Evolutionary conservation across 2,329 filamentous ascomycete genomes (phyloP).

Genomic region (Sporothrix dimorphospora): DNA sequence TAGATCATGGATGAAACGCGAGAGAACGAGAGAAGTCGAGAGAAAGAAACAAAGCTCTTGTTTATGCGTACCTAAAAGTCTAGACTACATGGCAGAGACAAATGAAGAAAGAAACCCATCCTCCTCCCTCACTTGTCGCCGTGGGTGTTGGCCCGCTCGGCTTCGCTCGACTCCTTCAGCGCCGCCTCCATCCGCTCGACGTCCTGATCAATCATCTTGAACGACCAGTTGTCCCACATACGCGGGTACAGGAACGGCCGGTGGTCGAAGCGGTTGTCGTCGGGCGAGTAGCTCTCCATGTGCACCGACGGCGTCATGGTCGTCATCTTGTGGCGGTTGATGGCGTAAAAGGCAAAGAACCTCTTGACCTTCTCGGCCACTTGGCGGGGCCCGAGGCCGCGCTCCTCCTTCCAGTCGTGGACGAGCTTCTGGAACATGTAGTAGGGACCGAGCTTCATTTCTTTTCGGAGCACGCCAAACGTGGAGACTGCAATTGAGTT

Average conservation of each 20-base stretch:
- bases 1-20: background rate
- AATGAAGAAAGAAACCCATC: no score
- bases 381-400: constrained; percentile 44
- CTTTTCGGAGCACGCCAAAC: constrained; percentile 48
- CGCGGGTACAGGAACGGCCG: constrained; percentile 46
- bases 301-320: constrained; percentile 63
- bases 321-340: constrained; percentile 70
- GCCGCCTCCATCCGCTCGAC: constrained; percentile 38
- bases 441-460: constrained; percentile 51
- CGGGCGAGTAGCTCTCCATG: constrained; percentile 44
- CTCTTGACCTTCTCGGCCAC: constrained; percentile 52
- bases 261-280: constrained; percentile 49
- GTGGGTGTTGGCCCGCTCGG: background rate
- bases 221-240: constrained; percentile 41
- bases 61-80: background rate
- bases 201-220: constrained; percentile 42
- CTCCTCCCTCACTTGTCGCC: background rate
- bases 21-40: background rate
- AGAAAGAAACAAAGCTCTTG: background rate
- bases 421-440: constrained; percentile 52
- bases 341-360: constrained; percentile 57
- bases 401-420: constrained; percentile 48
- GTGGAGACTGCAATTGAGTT: constrained; percentile 32
- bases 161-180: background rate
- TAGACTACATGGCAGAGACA: background rate